Evolutionary conservation across 257 asterid genomes (phyloP).

Genomic region (Solanum lycopersicoides): DNA sequence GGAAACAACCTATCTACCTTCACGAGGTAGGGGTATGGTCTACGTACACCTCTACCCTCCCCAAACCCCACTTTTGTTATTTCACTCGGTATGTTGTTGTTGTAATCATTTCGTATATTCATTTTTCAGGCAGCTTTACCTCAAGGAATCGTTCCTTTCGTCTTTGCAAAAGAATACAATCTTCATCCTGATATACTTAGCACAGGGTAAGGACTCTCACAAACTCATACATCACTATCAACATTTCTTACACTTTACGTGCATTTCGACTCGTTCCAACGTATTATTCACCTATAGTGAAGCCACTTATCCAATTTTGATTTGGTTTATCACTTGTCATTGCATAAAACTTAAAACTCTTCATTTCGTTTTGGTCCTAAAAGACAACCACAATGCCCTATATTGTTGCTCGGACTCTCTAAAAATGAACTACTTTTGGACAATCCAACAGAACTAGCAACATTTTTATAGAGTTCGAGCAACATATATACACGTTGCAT

Average conservation of each 20-base stretch:
- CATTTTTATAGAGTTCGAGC: neutral
- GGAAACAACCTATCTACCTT: neutral
- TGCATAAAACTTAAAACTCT: neutral
- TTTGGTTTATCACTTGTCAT: neutral
- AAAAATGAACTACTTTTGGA: neutral
- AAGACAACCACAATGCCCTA: neutral
- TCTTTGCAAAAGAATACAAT: conserved; percentile 60
- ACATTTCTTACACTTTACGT: neutral
- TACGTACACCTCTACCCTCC: neutral
- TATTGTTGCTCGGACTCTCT: neutral
- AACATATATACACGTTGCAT: neutral
- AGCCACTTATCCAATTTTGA: neutral
- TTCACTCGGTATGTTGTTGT: neutral
- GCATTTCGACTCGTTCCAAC: neutral
- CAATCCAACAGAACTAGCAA: neutral
- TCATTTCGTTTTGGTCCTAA: neutral
- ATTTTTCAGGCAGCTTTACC: conserved; percentile 59
- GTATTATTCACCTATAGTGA: neutral
- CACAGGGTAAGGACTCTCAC: conserved; percentile 42
- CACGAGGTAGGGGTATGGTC: neutral
- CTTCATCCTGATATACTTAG: conserved; percentile 67
- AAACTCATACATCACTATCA: neutral
- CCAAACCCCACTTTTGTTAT: neutral
- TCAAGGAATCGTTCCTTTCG: conserved; percentile 67
- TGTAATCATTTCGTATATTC: neutral